Base-by-base conservation (phyloP, 164 flowering plant genomes). In the Tetrastigma voinierianum region DNA sequence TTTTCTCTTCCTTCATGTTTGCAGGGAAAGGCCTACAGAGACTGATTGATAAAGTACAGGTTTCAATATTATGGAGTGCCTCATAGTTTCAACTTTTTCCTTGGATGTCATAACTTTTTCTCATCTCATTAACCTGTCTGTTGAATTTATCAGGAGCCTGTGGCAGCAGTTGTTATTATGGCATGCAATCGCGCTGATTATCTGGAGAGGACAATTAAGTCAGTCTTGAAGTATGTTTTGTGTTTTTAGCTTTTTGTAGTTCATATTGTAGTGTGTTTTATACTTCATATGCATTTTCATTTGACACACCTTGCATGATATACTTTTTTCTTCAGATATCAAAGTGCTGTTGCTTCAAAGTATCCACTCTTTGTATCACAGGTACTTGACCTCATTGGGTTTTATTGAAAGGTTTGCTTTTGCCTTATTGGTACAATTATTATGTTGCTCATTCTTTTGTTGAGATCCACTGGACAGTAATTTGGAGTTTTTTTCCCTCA, bases 111-210 rank as follows among this genome's bases (percentile, higher is more conserved):
- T 62, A 40, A 11, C 10, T 16, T 40, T 17, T 43, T 6, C 9
- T 64, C 21, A 51, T 49, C 63, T 11, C 8, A 13, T 72, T 16
- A 19, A 57, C 43, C 21, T 59, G 55, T 67, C 10, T 58, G 32
- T 62, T 77, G 44, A 67, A 72, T 64, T 66, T 43, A 25, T 51
- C 72, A 96, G 97, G 84, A 68, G 25, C 98, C 96, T 51, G 85
- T 93, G 62, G 98, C 98, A 56, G 99, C 99, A 51, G 91, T 96
- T 57, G 97, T 96, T 61, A 76, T 93, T 49, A 96, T 96, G 99
- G 99, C 99, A 48, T 96, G 99, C 76, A 96, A 85, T 74, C 99
- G 99, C 67, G 90, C 97, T 61, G 98, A 96, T 80, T 96, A 96
- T 79, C 75, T 95, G 51, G 93, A 89, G 67, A 84, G 88, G 83